Evolutionary conservation across 108 stramenopile genomes (phyloP), one percentile per base, ranked within the genome.

Genomic region (Aurantiochytrium sp.): DNA sequence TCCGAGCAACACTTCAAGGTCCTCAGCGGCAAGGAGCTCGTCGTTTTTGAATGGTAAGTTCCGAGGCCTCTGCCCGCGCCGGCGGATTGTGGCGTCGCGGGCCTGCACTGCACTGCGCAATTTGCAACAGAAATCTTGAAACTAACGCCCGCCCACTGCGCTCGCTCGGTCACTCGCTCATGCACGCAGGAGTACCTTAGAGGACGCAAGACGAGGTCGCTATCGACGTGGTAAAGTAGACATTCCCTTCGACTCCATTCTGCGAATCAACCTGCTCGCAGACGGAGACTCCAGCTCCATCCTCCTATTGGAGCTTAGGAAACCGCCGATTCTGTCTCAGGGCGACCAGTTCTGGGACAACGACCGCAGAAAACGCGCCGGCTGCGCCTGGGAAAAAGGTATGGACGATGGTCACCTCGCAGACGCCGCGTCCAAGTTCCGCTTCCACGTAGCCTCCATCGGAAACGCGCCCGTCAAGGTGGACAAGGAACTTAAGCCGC

Each of bases 31-130:
- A 81, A 81, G 45, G 42, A 81, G 24, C 73, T 81, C 19, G 45
- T 81, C 2, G 73, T 81, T 48, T 81, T 81, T 81, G 73, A 81
- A 48, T 81, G 73, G 73, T 81, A 81, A 37, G 73, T 81, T 48
- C 24, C 32, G n/a, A n/a, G n/a, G n/a, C n/a, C n/a, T n/a, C n/a
- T n/a, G n/a, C n/a, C n/a, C n/a, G n/a, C n/a, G n/a, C n/a, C n/a
- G n/a, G n/a, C n/a, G n/a, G n/a, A n/a, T n/a, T n/a, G n/a, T n/a
- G n/a, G n/a, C n/a, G n/a, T n/a, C n/a, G n/a, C n/a, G n/a, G n/a
- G n/a, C n/a, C n/a, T n/a, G n/a, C n/a, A n/a, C n/a, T n/a, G n/a
- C n/a, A n/a, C n/a, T n/a, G n/a, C n/a, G n/a, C n/a, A n/a, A n/a
- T n/a, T n/a, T n/a, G n/a, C n/a, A n/a, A n/a, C n/a, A n/a, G n/a